Evolutionary conservation across 345 rosid genomes (phyloP).

Genomic region (Psidium guajava): DNA sequence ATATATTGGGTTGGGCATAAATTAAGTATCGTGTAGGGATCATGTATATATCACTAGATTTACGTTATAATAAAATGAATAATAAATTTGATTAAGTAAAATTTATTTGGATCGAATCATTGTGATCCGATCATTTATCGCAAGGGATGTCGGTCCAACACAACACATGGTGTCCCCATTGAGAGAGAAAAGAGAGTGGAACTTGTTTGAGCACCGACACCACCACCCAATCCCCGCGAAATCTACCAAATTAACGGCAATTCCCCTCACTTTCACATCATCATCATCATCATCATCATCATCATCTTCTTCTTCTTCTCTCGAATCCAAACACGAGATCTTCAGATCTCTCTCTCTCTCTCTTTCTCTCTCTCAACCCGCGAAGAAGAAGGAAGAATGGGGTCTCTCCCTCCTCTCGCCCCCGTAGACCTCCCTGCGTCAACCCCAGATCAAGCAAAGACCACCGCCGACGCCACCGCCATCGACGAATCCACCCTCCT

Average conservation of each 20-base stretch:
- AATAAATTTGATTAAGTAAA: too few species aligned
- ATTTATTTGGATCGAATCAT: too few species aligned
- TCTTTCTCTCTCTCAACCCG: not conserved
- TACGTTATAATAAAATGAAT: too few species aligned
- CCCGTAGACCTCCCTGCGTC: not conserved
- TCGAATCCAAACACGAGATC: not conserved
- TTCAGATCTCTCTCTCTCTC: not conserved
- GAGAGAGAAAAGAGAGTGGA: too few species aligned
- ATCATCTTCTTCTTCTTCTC: not conserved
- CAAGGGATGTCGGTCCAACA: too few species aligned
- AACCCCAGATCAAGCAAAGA: not conserved
- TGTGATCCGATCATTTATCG: too few species aligned
- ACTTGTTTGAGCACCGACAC: not conserved
- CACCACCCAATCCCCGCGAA: not conserved
- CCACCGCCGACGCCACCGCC: conserved; percentile 6
- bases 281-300: not conserved
- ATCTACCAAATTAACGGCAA: not conserved
- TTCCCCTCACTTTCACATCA: not conserved
- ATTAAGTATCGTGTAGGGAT: too few species aligned
- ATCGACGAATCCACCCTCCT: conserved; percentile 50
- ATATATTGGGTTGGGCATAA: too few species aligned
- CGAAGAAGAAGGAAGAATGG: not conserved
- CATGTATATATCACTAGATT: too few species aligned
- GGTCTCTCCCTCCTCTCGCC: not conserved
- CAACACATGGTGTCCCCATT: too few species aligned